Evolutionary conservation across 1,139 yeast genomes (phyloP).

Genomic region (Zygosaccharomyces sapae): DNA sequence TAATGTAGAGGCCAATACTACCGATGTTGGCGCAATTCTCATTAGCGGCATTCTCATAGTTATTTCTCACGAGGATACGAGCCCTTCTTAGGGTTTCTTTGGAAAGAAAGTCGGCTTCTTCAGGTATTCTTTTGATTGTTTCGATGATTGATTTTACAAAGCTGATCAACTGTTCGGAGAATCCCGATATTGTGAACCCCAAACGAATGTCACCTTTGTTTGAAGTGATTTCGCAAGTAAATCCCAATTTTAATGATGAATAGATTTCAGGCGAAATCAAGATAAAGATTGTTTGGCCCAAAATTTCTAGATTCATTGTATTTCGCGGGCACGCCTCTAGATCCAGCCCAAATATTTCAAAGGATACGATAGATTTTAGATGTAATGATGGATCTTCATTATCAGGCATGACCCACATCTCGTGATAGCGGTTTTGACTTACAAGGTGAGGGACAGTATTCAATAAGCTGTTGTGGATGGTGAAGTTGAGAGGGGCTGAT

Average conservation of each 20-base stretch:
- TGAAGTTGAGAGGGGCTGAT: conserved; percentile 35
- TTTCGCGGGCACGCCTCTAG: conserved; percentile 36
- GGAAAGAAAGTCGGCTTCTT: conserved; percentile 19
- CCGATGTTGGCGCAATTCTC: conserved; percentile 44
- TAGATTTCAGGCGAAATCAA: conserved; percentile 44
- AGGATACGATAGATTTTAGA: conserved; percentile 40
- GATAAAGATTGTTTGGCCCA: conserved; percentile 45
- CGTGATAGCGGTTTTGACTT: conserved; percentile 35
- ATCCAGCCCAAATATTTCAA: conserved; percentile 40
- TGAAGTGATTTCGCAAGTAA: conserved; percentile 51
- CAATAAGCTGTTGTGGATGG: conserved; percentile 30
- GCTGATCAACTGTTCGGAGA: conserved; percentile 38
- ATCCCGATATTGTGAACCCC: conserved; percentile 49
- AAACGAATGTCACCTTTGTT: conserved; percentile 49
- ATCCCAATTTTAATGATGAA: conserved; percentile 49
- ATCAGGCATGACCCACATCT: conserved; percentile 51
- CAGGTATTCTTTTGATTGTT: conserved; percentile 17
- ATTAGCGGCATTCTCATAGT: conserved; percentile 41
- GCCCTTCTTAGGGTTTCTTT: conserved; percentile 43
- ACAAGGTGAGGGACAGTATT: conserved; percentile 35
- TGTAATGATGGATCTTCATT: conserved; percentile 23
- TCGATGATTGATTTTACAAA: conserved; percentile 18
- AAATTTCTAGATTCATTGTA: conserved; percentile 47
- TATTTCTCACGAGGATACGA: conserved; percentile 43
- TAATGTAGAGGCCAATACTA: conserved; percentile 45